Evolutionary conservation across 2,329 filamentous ascomycete genomes (phyloP), one percentile per base, ranked within the genome.

Genomic region (Diplodia scrobiculata): DNA sequence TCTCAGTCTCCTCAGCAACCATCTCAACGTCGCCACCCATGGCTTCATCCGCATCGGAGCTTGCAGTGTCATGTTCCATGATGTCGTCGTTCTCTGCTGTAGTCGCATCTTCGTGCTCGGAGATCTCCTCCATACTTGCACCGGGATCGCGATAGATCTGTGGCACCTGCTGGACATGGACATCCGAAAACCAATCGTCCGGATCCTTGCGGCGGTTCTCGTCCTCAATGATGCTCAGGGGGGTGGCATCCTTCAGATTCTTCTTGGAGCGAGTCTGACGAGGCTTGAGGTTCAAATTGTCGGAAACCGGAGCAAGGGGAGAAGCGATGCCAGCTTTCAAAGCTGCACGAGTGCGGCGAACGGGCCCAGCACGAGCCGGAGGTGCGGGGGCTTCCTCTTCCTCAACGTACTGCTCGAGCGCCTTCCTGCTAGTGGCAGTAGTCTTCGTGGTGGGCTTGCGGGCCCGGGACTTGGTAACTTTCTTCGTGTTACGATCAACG

Each of bases 401-500:
- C 34, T 59, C 53, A 14, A 36, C n/a, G 19, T 60, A 32, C 19
- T 55, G n/a, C 41, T 65, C 21, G 13, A 47, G 29, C 5, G 52
- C 63, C 27, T 47, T 60, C 64, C 59, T 52, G 19, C 14, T 41
- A 6, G 53, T 13, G n/a, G 53, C 27, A 9, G 47, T n/a, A 19
- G 27, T 13, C 29, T 65, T 65, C 11, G 38, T 36, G 41, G 38
- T 14, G n/a, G 48, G 13, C 36, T 64, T 64, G 29, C 58, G 58
- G 2, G 58, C 17, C 19, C 52, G 51, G 9, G 63, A 17, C 38
- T 65, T 65, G 19, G 63, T 65, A 36, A 65, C 63, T 29, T 55
- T 62, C 45, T 50, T 50, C n/a, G 55, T 32, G 53, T 58, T 60
- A 13, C 55, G 38, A 34, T 60, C 55, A 3, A 60, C 55, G 41